A percentile compares a stretch with the other conserved stretches of the same genome.
These are phyloP conservation scores for Schrenkiella parvula DNA, from an alignment of 345 rosid genomes.

Conservation along the genomic window DNA sequence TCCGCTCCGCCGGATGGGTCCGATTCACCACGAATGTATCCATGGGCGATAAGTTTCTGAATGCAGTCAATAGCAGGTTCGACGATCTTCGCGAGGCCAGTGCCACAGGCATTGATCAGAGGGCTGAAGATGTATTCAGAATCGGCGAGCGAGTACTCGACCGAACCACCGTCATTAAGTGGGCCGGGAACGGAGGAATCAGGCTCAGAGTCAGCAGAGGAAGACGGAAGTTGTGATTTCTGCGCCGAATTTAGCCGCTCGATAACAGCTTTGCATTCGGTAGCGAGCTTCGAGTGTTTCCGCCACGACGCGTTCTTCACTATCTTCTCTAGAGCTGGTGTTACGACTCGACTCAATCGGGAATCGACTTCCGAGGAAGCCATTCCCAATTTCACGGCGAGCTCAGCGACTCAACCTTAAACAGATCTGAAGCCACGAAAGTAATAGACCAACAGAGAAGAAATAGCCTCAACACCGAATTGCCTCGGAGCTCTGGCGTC, in stretches of 20 bases:
- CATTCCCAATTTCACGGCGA: conserved; percentile 67
- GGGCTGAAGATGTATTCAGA: conserved; percentile 79
- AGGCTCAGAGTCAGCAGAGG: conserved; percentile 25
- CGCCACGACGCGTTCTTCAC: conserved; percentile 92
- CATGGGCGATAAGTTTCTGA: conserved; percentile 83
- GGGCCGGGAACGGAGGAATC: conserved; percentile 73
- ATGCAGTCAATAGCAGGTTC: conserved; percentile 88
- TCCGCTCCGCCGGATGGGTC: conserved; percentile 75
- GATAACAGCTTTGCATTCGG: conserved; percentile 83
- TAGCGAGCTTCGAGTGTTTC: conserved; percentile 88
- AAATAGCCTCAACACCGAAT: background rate
- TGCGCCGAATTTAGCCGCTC: conserved; percentile 52
- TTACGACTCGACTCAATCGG: conserved; percentile 72
- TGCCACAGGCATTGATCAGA: conserved; percentile 69
- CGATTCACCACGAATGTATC: conserved; percentile 91
- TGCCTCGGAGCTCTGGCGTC: conserved; percentile 14
- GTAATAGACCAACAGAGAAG: background rate
- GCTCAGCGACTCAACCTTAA: conserved; percentile 38
- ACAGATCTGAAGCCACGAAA: conserved; percentile 31
- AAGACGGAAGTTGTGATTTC: conserved; percentile 32
- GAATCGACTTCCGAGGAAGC: conserved; percentile 99
- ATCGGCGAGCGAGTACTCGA: conserved; percentile 68
- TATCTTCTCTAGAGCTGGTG: conserved; percentile 84
- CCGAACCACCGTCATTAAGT: conserved; percentile 68
- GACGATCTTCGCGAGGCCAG: conserved; percentile 75